These are phyloP conservation scores for Smallanthus sonchifolius DNA, from an alignment of 129 eudicot species.

Conservation along the genomic window DNA sequence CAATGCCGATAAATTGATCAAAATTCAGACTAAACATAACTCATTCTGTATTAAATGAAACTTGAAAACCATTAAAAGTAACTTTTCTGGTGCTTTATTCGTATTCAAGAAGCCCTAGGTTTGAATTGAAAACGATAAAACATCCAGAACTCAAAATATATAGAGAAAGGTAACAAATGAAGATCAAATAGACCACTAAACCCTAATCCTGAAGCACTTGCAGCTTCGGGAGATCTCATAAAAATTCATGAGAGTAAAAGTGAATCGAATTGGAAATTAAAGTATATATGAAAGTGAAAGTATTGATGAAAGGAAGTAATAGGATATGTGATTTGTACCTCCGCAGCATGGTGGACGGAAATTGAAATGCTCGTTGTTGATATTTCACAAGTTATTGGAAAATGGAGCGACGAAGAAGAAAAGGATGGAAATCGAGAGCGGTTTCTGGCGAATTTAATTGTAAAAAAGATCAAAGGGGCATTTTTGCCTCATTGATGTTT, in stretches of 20 bases:
- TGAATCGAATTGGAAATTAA: neutral
- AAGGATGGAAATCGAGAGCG: constrained; percentile 3
- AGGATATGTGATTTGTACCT: constrained; percentile 24
- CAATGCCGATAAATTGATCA: neutral
- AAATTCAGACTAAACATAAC: neutral
- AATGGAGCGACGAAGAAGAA: neutral
- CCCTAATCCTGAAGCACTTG: constrained; percentile 11
- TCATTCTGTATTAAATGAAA: neutral
- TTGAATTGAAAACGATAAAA: neutral
- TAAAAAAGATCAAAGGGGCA: too few relatives aligned
- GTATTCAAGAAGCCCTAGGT: neutral
- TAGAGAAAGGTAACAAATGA: neutral
- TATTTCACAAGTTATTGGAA: neutral
- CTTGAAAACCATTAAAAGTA: neutral
- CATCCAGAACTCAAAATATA: neutral
- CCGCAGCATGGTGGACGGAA: constrained; percentile 40
- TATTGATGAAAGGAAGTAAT: neutral
- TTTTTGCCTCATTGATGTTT: too few relatives aligned
- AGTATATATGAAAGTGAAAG: neutral
- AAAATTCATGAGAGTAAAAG: neutral
- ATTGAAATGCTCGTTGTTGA: constrained; percentile 4
- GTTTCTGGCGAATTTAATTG: neutral
- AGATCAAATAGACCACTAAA: constrained; percentile 17
- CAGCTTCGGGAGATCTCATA: neutral
- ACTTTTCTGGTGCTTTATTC: neutral